Evolutionary conservation across 164 flowering plant species (phyloP).

Genomic region (Chimonanthus praecox): DNA sequence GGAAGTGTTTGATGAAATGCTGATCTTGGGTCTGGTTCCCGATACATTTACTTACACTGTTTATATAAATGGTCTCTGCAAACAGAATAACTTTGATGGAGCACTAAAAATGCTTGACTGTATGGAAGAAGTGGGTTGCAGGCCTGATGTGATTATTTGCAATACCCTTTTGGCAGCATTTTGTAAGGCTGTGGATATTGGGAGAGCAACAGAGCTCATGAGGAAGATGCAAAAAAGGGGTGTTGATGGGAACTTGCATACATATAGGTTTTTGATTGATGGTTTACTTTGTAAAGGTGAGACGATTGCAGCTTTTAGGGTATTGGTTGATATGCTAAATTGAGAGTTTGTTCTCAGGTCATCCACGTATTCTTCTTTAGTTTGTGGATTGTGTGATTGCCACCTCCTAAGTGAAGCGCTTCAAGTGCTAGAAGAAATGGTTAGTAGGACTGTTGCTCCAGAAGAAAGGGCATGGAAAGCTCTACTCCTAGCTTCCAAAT

Average conservation of each 20-base stretch:
- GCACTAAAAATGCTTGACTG: slow-evolving; percentile 41
- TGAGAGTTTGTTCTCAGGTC: slow-evolving; percentile 23
- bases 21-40: slow-evolving; percentile 69
- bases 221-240: slow-evolving; percentile 43
- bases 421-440: slow-evolving; percentile 31
- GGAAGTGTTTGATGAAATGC: slow-evolving; percentile 73
- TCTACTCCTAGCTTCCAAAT: slow-evolving; percentile 16
- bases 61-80: slow-evolving; percentile 58
- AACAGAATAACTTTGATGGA: slow-evolving; percentile 44
- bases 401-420: slow-evolving; percentile 30
- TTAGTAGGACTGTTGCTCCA: slow-evolving; percentile 27
- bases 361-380: slow-evolving; percentile 34
- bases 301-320: slow-evolving; percentile 37
- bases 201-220: slow-evolving; percentile 30
- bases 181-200: slow-evolving; percentile 38
- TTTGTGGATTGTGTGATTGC: slow-evolving; percentile 33
- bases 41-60: slow-evolving; percentile 58
- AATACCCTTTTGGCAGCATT: slow-evolving; percentile 33
- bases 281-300: slow-evolving; percentile 40
- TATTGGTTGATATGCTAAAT: slow-evolving; percentile 40
- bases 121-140: slow-evolving; percentile 67
- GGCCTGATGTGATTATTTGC: slow-evolving; percentile 51
- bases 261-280: slow-evolving; percentile 44
- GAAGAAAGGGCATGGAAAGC: slow-evolving; percentile 47
- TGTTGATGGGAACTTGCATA: slow-evolving; percentile 28